Evolutionary conservation across 1,139 yeast species (phyloP), one percentile per base, ranked within the genome.

Genomic region (Yamadazyma aaseri): DNA sequence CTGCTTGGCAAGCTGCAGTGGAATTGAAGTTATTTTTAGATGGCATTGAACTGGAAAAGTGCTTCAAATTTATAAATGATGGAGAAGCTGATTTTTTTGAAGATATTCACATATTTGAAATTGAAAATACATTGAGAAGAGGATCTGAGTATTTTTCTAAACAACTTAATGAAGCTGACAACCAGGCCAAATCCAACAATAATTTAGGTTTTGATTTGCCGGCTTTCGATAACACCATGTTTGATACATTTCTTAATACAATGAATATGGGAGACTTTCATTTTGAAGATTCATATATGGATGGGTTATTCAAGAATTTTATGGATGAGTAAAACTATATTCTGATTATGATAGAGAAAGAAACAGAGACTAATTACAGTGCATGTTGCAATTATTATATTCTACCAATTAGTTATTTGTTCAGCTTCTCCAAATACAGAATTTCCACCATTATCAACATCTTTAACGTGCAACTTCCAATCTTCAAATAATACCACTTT

Each of bases 361-460:
- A n/a, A n/a, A n/a, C n/a, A n/a, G n/a, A n/a, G n/a, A n/a, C n/a
- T n/a, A n/a, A n/a, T n/a, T n/a, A n/a, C 21, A 18, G 6, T 18
- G 10, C 10, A 18, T 18, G 21, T 7, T 18, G 21, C 21, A 18
- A 18, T 7, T 21, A 9, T 21, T 18, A 10, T 10, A 18, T 18
- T 18, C 12, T 33, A 89, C 97, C 97, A 90, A 46, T 81, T 84
- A 16, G 96, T 86, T 31, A 89, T 87, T 46, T 64, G 90, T 55
- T 87, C 97, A 4, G 95, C 95, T 57, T 89, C 97, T 2, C 97
- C 97, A 58, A 90, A 89, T n/a, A 87, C 83, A 29, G 92, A 81
- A 38, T 80, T 77, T 29, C 81, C 84, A 21, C 76, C 70, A 42
- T 69, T 69, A 34, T 65, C 72, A 15, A 55, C 56, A 24, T 53